A percentile compares a stretch with the other conserved stretches of the same genome.
These are phyloP conservation scores for Elsinoe ampelina DNA, from an alignment of 2,329 filamentous ascomycete genomes.

Conservation along the genomic window DNA sequence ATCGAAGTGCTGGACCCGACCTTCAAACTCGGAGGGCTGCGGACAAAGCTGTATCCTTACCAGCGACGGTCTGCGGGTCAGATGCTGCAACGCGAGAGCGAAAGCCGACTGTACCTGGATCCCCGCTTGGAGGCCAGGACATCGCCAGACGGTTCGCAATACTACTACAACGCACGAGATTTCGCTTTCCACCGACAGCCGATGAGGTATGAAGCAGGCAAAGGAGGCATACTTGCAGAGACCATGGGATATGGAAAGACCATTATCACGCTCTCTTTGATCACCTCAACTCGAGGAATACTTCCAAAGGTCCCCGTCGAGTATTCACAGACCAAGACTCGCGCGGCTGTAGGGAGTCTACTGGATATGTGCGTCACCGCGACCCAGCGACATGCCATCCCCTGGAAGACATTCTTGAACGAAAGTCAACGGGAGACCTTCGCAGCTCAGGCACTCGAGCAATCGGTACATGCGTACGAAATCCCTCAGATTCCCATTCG, in stretches of 20 bases:
- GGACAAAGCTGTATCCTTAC: constrained; percentile 62
- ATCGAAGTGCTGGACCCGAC: constrained; percentile 42
- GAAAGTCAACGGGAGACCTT: constrained; percentile 33
- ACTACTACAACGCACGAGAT: constrained; percentile 61
- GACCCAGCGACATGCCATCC: constrained; percentile 55
- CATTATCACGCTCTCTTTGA: constrained; percentile 62
- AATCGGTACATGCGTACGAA: constrained; percentile 29
- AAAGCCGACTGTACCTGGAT: constrained; percentile 57
- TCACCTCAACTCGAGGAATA: constrained; percentile 65
- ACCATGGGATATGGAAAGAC: constrained; percentile 81
- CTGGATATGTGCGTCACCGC: constrained; percentile 66
- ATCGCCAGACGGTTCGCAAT: constrained; percentile 53
- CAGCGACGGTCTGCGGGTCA: constrained; percentile 69
- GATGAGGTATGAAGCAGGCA: constrained; percentile 60
- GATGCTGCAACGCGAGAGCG: constrained; percentile 74
- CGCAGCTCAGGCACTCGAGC: constrained; percentile 46
- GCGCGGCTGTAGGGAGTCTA: constrained; percentile 50
- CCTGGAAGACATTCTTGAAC: constrained; percentile 61
- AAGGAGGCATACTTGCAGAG: constrained; percentile 71
- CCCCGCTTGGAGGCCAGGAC: constrained; percentile 55
- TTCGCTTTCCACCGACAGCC: constrained; percentile 56
- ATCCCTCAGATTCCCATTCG: constrained; percentile 32
- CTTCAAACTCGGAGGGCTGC: constrained; percentile 48
- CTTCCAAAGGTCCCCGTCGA: constrained; percentile 56
- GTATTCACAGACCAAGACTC: constrained; percentile 38